Conservation (phyloP, 78 protist genomes). For the Abeoforma whisleri region DNA sequence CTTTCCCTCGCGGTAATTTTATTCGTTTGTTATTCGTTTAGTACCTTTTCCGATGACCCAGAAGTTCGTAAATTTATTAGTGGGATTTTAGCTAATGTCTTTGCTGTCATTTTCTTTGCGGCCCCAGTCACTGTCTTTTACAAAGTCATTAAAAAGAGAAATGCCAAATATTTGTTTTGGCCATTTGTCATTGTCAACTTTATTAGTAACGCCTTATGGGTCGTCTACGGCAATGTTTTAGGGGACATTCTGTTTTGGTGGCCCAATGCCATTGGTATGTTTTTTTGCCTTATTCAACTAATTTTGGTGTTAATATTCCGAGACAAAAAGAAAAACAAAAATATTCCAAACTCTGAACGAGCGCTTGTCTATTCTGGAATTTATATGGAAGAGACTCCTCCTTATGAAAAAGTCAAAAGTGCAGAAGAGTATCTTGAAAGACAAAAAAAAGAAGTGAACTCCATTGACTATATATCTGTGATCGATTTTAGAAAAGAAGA, state of each 20-base stretch:
- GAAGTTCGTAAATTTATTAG: neutral
- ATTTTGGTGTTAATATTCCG: neutral
- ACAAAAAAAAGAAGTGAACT: no score
- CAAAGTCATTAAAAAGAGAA: neutral
- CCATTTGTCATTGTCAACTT: neutral
- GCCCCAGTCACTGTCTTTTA: neutral
- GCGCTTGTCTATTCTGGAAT: no score
- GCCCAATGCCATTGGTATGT: neutral
- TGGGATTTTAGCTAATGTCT: neutral
- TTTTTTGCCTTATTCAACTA: neutral
- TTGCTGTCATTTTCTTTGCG: neutral
- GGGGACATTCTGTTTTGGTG: neutral
- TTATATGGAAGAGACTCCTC: no score
- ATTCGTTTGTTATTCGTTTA: neutral
- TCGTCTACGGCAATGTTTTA: neutral
- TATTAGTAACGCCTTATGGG: neutral
- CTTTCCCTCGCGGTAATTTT: neutral
- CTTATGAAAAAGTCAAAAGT: no score
- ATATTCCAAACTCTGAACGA: no score
- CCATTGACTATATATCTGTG: no score
- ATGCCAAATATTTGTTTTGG: neutral
- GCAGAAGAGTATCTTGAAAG: no score
- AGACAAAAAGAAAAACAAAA: neutral
- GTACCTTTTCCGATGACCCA: neutral
- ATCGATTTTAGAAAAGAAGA: no score